Evolutionary conservation across 2,329 filamentous ascomycete species (phyloP).

Genomic region (Akanthomyces uredinophilus): DNA sequence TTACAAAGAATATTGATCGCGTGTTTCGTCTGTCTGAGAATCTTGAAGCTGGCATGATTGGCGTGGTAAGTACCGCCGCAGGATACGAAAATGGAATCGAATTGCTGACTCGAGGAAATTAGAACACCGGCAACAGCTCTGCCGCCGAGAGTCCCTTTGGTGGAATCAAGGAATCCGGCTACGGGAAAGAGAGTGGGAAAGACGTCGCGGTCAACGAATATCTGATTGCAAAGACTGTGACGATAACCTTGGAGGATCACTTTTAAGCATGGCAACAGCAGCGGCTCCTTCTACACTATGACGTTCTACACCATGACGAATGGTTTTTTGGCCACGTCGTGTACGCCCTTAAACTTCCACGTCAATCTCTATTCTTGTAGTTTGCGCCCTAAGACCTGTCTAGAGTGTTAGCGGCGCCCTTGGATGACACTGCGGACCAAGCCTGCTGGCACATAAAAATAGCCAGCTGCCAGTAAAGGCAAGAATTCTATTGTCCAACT

Average conservation of each 20-base stretch:
- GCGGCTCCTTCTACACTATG: too few relatives aligned
- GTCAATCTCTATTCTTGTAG: background rate
- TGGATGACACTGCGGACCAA: background rate
- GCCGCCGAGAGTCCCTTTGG: conserved; percentile 42
- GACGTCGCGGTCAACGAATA: conserved; percentile 44
- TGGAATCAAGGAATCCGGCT: conserved; percentile 44
- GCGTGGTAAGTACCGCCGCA: conserved; percentile 29
- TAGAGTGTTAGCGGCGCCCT: background rate
- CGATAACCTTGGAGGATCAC: conserved; percentile 36
- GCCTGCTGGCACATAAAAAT: background rate
- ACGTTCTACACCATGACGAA: background rate
- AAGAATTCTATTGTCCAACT: background rate
- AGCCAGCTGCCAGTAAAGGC: background rate
- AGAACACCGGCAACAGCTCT: conserved; percentile 35
- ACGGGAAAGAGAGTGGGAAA: conserved; percentile 44
- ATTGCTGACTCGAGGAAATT: background rate
- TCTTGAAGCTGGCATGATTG: conserved; percentile 42
- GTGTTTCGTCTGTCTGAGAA: conserved; percentile 40
- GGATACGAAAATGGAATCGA: too few relatives aligned
- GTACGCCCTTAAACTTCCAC: background rate
- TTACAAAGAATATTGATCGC: conserved; percentile 42
- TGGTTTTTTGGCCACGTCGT: background rate
- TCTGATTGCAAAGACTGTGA: conserved; percentile 41
- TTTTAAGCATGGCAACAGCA: conserved; percentile 20
- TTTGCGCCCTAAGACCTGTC: background rate